Evolutionary conservation across 192 early-diverging fungal species (phyloP).

Genomic region (Entomortierella lignicola): DNA sequence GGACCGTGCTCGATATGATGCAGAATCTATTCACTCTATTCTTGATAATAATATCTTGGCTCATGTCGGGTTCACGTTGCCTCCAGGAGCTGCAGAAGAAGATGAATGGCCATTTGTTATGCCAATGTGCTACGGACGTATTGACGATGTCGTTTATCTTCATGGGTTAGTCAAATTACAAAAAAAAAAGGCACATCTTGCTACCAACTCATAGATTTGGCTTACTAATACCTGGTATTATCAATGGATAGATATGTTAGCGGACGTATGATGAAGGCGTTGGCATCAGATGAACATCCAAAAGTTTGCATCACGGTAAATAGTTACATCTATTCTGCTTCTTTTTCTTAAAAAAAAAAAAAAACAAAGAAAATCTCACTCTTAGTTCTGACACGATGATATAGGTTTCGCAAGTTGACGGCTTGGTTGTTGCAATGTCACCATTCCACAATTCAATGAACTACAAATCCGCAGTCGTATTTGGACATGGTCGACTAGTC

Average conservation of each 20-base stretch:
- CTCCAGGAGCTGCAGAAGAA: constrained; percentile 34
- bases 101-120: constrained; percentile 66
- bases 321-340: too few species aligned
- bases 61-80: constrained; percentile 64
- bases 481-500: constrained; percentile 58
- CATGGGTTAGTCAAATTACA: constrained; percentile 46
- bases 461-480: constrained; percentile 59
- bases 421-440: constrained; percentile 57
- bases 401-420: constrained; percentile 58
- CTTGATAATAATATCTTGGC: constrained; percentile 60
- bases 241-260: constrained; percentile 35
- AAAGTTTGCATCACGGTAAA: constrained; percentile 54
- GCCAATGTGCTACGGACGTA: constrained; percentile 66
- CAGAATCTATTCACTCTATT: constrained; percentile 45
- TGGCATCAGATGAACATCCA: constrained; percentile 21
- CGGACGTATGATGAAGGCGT: constrained; percentile 52
- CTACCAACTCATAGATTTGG: too few species aligned
- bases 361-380: constrained; percentile 2
- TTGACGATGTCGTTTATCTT: constrained; percentile 60
- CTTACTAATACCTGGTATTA: too few species aligned
- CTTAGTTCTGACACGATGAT: background rate
- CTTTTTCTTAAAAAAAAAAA: too few species aligned
- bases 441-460: constrained; percentile 65
- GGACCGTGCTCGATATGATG: constrained; percentile 58
- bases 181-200: constrained; percentile 5